These are phyloP conservation scores for Epichloe typhina DNA, from an alignment of 2,329 filamentous ascomycete genomes.

Conservation along the genomic window DNA sequence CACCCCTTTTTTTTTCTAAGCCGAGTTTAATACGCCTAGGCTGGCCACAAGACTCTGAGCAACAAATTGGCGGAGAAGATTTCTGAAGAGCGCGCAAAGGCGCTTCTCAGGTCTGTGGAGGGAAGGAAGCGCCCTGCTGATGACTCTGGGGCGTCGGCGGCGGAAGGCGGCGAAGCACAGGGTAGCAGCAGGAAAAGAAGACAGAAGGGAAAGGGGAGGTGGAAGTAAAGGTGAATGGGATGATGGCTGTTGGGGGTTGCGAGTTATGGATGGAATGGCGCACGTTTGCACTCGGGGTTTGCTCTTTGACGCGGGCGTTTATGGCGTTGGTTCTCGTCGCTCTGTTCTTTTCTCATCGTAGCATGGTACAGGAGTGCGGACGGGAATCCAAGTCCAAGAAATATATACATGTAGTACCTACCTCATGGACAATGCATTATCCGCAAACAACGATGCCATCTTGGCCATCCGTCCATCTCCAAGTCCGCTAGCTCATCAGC, in stretches of 20 bases:
- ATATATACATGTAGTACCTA: too few species aligned
- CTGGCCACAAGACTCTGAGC: conserved; percentile 38
- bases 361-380: too few species aligned
- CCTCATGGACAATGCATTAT: too few species aligned
- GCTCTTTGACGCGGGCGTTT: too few species aligned
- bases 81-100: conserved; percentile 41
- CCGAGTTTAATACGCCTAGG: conserved; percentile 17
- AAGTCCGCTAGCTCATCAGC: too few species aligned
- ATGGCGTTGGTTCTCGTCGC: too few species aligned
- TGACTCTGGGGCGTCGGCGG: conserved; percentile 14
- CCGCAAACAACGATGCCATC: too few species aligned
- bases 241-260: background rate
- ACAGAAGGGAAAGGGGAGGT: conserved; percentile 17
- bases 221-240: conserved; percentile 4
- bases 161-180: conserved; percentile 9
- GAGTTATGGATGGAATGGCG: too few species aligned
- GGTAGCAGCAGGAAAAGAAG: conserved; percentile 19
- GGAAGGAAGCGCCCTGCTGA: conserved; percentile 31
- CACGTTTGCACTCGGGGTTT: too few species aligned
- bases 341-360: too few species aligned
- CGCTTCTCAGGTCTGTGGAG: conserved; percentile 32
- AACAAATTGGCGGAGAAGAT: conserved; percentile 41
- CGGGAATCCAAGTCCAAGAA: too few species aligned
- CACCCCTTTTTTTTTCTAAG: background rate
- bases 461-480: too few species aligned